Evolutionary conservation across 805 yeast genomes (phyloP), one percentile per base, ranked within the genome.

Genomic region (Schizosaccharomyces japonicus): DNA sequence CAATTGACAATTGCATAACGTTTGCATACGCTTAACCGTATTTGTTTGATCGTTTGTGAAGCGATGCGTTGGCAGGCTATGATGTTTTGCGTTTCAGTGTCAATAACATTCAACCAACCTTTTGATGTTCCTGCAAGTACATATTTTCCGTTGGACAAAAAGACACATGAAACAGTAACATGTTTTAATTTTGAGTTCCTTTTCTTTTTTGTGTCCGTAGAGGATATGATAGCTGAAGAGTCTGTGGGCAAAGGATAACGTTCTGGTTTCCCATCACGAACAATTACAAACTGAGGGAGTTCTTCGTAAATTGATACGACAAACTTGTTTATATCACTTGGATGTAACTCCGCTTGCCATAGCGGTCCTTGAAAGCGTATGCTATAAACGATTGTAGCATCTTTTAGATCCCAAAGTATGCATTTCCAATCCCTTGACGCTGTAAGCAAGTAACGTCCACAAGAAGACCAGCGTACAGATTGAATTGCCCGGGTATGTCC

Each of bases 401-500:
- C 55, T 25, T 60, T 52, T 51, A 85, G 60, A 61, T 83, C 94
- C 94, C 95, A 85, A 28, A 84, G 57, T 45, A 78, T 73, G 39
- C 78, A 71, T 47, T 67, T 69, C 90, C 94, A 84, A 59, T 87
- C 95, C 54, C 83, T 73, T 0, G 85, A 73, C 11, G 83, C 66
- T 2, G 80, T 68, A 2, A 85, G 62, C 1, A 85, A 54, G 54
- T 71, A 81, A 23, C 80, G 59, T 0, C 92, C 90, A 58, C 78
- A 73, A 0, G 54, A 52, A 0, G 87, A 76, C 95, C 95, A 85
- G 50, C 55, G 49, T 10, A 63, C 46, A 13, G 85, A 75, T 26
- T 83, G 81, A 26, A 87, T 69, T 1, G 85, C 71, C 40, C 83
- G 64, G 1, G 74, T 68, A 56, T 87, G 95, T 3, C 78, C 76